Conservation (phyloP, 768 basidiomycete genomes). For the Pisolithus orientalis region DNA sequence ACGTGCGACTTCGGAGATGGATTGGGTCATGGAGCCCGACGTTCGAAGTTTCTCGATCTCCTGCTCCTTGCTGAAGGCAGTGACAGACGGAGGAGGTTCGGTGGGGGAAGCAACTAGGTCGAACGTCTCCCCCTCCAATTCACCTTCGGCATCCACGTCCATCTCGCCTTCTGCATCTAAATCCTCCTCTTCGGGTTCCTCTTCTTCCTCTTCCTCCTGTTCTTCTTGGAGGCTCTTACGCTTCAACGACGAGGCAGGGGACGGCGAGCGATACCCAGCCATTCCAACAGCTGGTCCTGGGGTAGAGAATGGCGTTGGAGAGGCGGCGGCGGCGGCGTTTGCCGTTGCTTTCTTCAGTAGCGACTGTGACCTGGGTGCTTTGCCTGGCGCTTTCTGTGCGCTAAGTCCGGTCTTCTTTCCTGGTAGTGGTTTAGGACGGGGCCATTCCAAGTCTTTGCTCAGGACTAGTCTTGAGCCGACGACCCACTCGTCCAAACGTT, state of each 20-base stretch:
- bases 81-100: slow-evolving; percentile 44
- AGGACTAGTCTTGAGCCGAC: slow-evolving; percentile 81
- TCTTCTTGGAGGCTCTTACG: slow-evolving; percentile 62
- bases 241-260: slow-evolving; percentile 57
- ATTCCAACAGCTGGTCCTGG: slow-evolving; percentile 28
- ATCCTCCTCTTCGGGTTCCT: slow-evolving; percentile 40
- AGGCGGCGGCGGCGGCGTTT: slow-evolving; percentile 62
- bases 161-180: slow-evolving; percentile 48
- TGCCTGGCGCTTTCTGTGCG: slow-evolving; percentile 51
- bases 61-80: slow-evolving; percentile 90
- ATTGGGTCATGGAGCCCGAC: slow-evolving; percentile 98
- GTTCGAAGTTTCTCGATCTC: slow-evolving; percentile 98
- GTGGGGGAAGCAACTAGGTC: slow-evolving; percentile 50
- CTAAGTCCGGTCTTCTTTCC: slow-evolving; percentile 46
- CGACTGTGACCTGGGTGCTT: slow-evolving; percentile 52
- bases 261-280: slow-evolving; percentile 43
- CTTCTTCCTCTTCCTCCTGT: slow-evolving; percentile 50
- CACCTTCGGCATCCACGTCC: slow-evolving; percentile 48
- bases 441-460: slow-evolving; percentile 88
- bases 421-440: slow-evolving; percentile 70
- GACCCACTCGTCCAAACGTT: slow-evolving; percentile 98
- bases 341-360: slow-evolving; percentile 66
- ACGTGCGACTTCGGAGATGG: slow-evolving; percentile 93
- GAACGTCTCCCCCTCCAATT: slow-evolving; percentile 59
- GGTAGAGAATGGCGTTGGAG: slow-evolving; percentile 51